Conservation (phyloP, 306 rosid species). For the Corylus avellana region DNA sequence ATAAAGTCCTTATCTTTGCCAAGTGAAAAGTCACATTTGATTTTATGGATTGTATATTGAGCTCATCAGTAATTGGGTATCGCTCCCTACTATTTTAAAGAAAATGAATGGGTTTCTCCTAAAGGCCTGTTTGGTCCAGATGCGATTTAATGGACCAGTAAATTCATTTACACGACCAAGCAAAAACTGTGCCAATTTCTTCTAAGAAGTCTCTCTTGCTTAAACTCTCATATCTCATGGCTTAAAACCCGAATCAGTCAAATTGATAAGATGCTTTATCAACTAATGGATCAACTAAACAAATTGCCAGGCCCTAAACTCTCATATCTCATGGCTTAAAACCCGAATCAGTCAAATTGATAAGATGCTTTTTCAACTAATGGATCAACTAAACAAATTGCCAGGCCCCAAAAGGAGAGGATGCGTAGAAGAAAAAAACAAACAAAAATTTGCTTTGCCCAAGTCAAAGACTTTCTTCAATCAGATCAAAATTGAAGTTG, state of each 20-base stretch:
- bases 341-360: too few relatives aligned
- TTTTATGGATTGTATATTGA: neutral
- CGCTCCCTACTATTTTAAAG: slow-evolving; percentile 8
- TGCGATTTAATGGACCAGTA: neutral
- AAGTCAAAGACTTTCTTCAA: neutral
- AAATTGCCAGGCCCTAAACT: neutral
- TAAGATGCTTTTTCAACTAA: neutral
- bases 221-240: too few relatives aligned
- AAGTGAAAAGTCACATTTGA: neutral
- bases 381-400: neutral
- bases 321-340: too few relatives aligned
- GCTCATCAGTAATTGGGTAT: neutral
- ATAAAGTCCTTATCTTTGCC: neutral
- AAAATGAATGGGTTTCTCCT: slow-evolving; percentile 1
- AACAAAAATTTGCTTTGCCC: neutral
- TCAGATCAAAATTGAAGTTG: too few relatives aligned
- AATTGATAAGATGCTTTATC: neutral
- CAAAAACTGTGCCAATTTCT: neutral
- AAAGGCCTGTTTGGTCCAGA: neutral
- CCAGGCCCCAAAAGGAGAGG: neutral
- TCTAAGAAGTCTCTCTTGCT: too few relatives aligned
- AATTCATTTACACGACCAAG: neutral
- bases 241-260: too few relatives aligned
- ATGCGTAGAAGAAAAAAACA: neutral
- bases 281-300: neutral